Evolutionary conservation across 2,329 filamentous ascomycete genomes (phyloP).

Genomic region (Beauveria pseudobassiana): DNA sequence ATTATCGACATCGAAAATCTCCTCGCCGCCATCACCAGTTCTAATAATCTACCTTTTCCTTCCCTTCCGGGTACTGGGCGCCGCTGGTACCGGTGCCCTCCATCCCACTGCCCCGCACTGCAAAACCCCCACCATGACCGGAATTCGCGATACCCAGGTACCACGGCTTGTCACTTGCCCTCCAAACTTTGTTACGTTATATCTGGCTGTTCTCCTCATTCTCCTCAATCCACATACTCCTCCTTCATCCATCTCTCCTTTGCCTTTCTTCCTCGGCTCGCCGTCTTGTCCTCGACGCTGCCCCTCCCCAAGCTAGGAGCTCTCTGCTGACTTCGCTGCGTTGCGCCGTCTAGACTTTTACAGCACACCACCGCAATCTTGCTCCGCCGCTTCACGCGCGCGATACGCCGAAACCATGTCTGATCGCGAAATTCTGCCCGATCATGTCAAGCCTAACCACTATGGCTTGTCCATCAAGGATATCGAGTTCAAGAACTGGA

Average conservation of each 20-base stretch:
- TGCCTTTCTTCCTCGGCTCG: neutral
- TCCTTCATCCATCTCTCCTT: neutral
- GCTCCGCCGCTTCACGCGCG: slow-evolving; percentile 8
- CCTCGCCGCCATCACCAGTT: no score
- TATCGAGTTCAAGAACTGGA: slow-evolving; percentile 66
- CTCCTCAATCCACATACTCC: neutral
- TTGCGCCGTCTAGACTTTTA: neutral
- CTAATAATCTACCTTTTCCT: no score
- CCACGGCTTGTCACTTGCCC: neutral
- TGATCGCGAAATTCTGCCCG: slow-evolving; percentile 56
- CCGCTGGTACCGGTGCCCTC: neutral
- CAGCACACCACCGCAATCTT: neutral
- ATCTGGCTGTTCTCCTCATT: neutral
- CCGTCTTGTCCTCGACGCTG: neutral
- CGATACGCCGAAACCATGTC: slow-evolving; percentile 32
- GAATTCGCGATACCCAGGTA: neutral
- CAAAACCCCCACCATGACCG: neutral
- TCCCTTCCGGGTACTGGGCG: no score
- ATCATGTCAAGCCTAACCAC: slow-evolving; percentile 69
- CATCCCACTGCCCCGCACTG: neutral
- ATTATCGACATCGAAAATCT: no score
- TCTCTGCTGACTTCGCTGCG: slow-evolving; percentile 1
- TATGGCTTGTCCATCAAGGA: slow-evolving; percentile 78
- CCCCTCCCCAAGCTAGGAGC: neutral
- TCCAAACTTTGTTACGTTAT: slow-evolving; percentile 5